Base-by-base conservation (phyloP, 345 rosid genomes). In the rapeseed (Brassica napus) region DNA sequence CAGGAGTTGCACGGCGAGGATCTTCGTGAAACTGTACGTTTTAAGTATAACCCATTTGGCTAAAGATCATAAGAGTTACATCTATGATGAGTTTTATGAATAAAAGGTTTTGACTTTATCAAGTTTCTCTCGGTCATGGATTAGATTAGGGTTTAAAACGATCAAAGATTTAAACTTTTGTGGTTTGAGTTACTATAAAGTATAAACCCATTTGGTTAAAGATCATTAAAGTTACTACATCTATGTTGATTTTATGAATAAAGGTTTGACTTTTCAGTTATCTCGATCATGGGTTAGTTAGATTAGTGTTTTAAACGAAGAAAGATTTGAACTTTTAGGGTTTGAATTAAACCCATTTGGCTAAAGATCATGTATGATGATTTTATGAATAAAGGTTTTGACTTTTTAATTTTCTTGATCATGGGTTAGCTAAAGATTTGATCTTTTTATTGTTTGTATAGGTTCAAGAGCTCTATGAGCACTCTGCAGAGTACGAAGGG, bases 391-490 rank as follows among this genome's bases (percentile, higher is more conserved):
- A 70, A 77, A 70, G 71, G 8, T 71, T 37, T 71, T 1, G 30
- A 49, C 65, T 54, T 66, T 66, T 21, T 6, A 23, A 3, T 3
- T 7, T 34, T 35, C n/a, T 35, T 0, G 30, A 63, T 71, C 81
- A 54, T 70, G 57, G 23, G 30, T 65, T 66, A n/a, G 70, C 55
- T 39, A 5, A 39, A 21, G 7, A 1, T 67, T 28, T 52, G 57
- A 65, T 73, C n/a, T 49, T 11, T 28, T 44, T 21, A 4, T 59
- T 59, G 63, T 24, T 34, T 57, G 73, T 72, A 37, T 84, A 94
- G 98, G 98, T 94, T 32, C 98, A 94, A 94, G 97, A 92, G 72
- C 90, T 93, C 73, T 92, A 94, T 73, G 98, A 94, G 84, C 97
- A 88, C 77, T 89, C 98, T 15, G 97, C 97, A 23, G 97, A 92